Evolutionary conservation across 345 rosid species (phyloP), one percentile per base, ranked within the genome.

Genomic region (Salix viminalis): DNA sequence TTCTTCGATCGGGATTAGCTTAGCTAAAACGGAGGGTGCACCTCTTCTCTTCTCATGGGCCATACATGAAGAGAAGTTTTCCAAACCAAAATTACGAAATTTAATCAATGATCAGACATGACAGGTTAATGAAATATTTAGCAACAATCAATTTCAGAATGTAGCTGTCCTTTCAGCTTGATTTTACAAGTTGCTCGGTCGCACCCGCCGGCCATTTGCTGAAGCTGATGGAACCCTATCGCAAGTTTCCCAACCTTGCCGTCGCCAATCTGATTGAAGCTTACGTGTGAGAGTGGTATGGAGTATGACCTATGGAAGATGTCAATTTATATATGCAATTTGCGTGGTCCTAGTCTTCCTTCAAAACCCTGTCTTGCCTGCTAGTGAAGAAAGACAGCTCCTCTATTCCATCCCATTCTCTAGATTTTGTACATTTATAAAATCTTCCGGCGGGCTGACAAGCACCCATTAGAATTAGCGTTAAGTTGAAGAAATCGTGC

Each of bases 141-240:
- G 61, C 21, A 70, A 13, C 39, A 19, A 30, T 19, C 61, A 24
- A 23, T n/a, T 30, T 62, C n/a, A 64, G 41, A 23, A 37, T 13
- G 34, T 0, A 58, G 46, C 10, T 42, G 46, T 41, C 37, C 18
- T 72, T 52, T 72, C 24, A 56, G 11, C 1, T 28, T 10, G 26
- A 58, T 44, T 46, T 26, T 78, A 75, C 78, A 85, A 77, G 72
- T 85, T 85, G 82, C 81, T 46, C 80, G 72, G 76, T 75, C 68
- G 82, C 80, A 64, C n/a, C 81, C 83, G 88, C 76, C 86, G 81
- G 69, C 77, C 86, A 83, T 65, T 64, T 64, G 58, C 78, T 58
- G 10, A 36, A 72, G 23, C 37, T 56, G 61, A 75, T 46, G 77
- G 65, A 77, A 75, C 76, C 74, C 79, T 34, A 24, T 69, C 78